Conservation (phyloP, 176 grass and related monocot species). For the Oryza longistaminata region DNA sequence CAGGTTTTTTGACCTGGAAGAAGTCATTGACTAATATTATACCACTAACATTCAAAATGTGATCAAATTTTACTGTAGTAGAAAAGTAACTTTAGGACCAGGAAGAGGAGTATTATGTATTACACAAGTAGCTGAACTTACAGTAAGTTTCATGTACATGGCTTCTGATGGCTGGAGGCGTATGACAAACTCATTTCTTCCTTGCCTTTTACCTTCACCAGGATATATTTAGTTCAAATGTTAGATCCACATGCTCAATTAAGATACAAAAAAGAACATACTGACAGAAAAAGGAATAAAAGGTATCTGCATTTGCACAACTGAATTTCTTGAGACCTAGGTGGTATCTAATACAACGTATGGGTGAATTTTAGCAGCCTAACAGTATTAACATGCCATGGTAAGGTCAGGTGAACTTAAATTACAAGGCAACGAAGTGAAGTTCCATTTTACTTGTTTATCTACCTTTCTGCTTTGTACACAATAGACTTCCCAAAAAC, state of each 20-base stretch:
- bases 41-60: slow-evolving; percentile 21
- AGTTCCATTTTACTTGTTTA: background rate
- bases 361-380: slow-evolving; percentile 16
- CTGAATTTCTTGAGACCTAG: background rate
- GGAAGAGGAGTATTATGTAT: background rate
- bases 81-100: background rate
- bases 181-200: slow-evolving; percentile 99
- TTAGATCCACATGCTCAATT: slow-evolving; percentile 26
- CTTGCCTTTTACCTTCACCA: slow-evolving; percentile 89
- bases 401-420: background rate
- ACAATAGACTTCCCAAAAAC: background rate
- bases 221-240: slow-evolving; percentile 26
- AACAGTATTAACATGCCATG: background rate
- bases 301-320: background rate
- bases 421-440: background rate
- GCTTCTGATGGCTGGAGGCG: slow-evolving; percentile 93
- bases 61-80: background rate
- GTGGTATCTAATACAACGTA: background rate
- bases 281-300: slow-evolving; percentile 7
- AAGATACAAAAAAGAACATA: slow-evolving; percentile 15
- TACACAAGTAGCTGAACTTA: slow-evolving; percentile 50
- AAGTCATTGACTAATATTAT: background rate
- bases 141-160: slow-evolving; percentile 99
- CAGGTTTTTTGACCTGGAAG: slow-evolving; percentile 98
- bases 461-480: background rate